Percentiles rank a stretch among this genome's conserved stretches.
phyloP scores from a whole-genome alignment of 768 basidiomycete genomes.

The Piloderma croceum region DNA sequence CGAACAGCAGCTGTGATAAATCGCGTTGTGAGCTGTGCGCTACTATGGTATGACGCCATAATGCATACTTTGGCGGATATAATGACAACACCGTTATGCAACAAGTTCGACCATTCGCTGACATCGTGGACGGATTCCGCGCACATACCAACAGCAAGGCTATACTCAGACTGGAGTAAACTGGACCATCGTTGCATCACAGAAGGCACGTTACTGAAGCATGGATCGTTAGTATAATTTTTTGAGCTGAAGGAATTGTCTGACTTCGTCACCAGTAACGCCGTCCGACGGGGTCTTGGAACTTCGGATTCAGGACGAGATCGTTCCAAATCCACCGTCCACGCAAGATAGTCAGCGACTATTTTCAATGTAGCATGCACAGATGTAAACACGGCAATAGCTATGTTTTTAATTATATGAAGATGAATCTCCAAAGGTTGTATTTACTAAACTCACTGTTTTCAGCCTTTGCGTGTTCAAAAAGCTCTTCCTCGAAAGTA shows the following conservation, averaged over 20 bases:
- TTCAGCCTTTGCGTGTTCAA: slow-evolving; percentile 27
- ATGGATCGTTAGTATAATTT: too few species aligned
- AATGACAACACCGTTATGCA: slow-evolving; percentile 33
- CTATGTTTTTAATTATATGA: slow-evolving; percentile 15
- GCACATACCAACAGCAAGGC: slow-evolving; percentile 22
- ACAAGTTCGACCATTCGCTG: slow-evolving; percentile 23
- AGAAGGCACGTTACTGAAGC: slow-evolving; percentile 2
- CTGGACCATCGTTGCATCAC: slow-evolving; percentile 14
- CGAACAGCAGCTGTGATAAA: slow-evolving; percentile 32
- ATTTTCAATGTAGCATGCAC: slow-evolving; percentile 22
- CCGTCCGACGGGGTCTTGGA: slow-evolving; percentile 15
- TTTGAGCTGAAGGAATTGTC: too few species aligned
- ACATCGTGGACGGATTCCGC: slow-evolving; percentile 17
- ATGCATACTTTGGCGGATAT: slow-evolving; percentile 35
- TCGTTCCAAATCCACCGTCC: slow-evolving; percentile 22
- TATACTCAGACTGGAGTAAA: slow-evolving; percentile 16
- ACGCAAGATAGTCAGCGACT: slow-evolving; percentile 23
- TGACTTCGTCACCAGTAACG: slow-evolving; percentile 31
- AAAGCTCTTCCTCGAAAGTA: slow-evolving; percentile 18
- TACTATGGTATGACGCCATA: slow-evolving; percentile 5
- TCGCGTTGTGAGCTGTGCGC: neutral
- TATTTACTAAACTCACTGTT: slow-evolving; percentile 32
- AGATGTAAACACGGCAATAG: slow-evolving; percentile 29
- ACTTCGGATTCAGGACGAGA: slow-evolving; percentile 11
- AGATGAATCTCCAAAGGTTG: neutral